Base-by-base conservation (phyloP, 2,329 filamentous ascomycete species). In the Chalaropsis thielavioides region DNA sequence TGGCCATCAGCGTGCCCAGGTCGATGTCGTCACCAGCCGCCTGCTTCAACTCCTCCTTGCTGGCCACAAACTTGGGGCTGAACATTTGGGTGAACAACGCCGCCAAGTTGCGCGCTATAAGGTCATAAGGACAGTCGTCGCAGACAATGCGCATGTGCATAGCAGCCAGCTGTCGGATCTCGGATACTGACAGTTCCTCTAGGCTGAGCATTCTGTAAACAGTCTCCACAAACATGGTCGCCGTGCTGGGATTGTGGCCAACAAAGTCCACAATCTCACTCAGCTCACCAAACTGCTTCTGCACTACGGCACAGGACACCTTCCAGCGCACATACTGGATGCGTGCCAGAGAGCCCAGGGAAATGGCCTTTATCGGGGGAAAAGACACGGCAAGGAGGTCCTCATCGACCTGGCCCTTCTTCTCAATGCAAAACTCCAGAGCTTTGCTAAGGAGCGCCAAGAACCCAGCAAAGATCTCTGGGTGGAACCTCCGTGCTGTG, bases 401-500 rank as follows among this genome's bases (percentile, higher is more conserved):
- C 8, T 49, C 44, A 35, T 64, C 64, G 19, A 58, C 43, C 4
- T 41, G 43, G 13, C 49, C 27, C 27, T 35, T 58, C 35, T 64
- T 60, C 13, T 56, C 27, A 27, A 64, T 38, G 7, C 63, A 54
- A 60, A 67, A 62, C 51, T 67, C 66, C 40, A 67, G 44, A 17
- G 66, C 51, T n/a, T 46, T 62, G 49, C 61, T 64, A 31, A 67
- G 54, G 5, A 66, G 24, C 19, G 65, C 54, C 22, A 44, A 56
- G 40, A 62, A 44, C n/a, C n/a, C 27, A 13, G 27, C n/a, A n/a
- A 43, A 35, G 46, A 40, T 64, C n/a, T 54, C 6, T n/a, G 19
- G 44, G 3, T 40, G 38, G 31, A 70, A 80, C 79, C 74, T 27
- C 15, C 43, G 49, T 5, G 35, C 17, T 24, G 62, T 60, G 27